Conservation (phyloP, 2,329 filamentous ascomycete species). For the Fusarium humuli region DNA sequence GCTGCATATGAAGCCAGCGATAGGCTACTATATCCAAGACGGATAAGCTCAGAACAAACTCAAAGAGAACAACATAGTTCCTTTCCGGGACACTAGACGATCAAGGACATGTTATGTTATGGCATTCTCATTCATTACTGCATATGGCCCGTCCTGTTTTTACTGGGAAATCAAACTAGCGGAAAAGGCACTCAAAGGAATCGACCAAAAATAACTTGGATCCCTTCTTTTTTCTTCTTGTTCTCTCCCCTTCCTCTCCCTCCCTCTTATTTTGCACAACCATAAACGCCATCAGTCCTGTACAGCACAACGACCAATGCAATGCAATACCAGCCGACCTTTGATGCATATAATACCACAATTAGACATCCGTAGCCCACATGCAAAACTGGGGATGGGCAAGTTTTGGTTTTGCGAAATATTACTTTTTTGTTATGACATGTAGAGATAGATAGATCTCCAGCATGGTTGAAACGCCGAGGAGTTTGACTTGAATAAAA, state of each 20-base stretch:
- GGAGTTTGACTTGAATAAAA: constrained; percentile 38
- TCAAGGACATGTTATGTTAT: constrained; percentile 4
- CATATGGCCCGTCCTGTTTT: constrained; percentile 34
- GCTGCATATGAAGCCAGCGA: constrained; percentile 15
- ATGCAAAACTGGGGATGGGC: constrained; percentile 27
- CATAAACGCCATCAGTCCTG: constrained; percentile 48
- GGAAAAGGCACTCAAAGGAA: constrained; percentile 21
- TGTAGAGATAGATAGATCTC: constrained; percentile 39
- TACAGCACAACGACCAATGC: constrained; percentile 46
- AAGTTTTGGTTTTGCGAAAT: constrained; percentile 39
- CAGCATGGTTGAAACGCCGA: constrained; percentile 43
- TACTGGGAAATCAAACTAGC: constrained; percentile 34
- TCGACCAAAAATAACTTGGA: constrained; percentile 12
- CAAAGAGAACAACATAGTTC: constrained; percentile 12
- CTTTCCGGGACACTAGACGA: neutral
- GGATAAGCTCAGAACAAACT: constrained; percentile 19
- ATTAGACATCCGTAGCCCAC: constrained; percentile 47
- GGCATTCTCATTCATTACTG: constrained; percentile 42
- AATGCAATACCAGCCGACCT: constrained; percentile 48
- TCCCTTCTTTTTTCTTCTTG: constrained; percentile 12
- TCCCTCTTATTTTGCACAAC: constrained; percentile 37
- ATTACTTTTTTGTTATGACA: constrained; percentile 49
- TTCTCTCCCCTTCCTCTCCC: neutral
- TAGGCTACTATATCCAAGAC: constrained; percentile 12
- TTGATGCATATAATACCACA: constrained; percentile 52